Evolutionary conservation across 768 basidiomycete genomes (phyloP).

Genomic region (Rhodocollybia butyracea): DNA sequence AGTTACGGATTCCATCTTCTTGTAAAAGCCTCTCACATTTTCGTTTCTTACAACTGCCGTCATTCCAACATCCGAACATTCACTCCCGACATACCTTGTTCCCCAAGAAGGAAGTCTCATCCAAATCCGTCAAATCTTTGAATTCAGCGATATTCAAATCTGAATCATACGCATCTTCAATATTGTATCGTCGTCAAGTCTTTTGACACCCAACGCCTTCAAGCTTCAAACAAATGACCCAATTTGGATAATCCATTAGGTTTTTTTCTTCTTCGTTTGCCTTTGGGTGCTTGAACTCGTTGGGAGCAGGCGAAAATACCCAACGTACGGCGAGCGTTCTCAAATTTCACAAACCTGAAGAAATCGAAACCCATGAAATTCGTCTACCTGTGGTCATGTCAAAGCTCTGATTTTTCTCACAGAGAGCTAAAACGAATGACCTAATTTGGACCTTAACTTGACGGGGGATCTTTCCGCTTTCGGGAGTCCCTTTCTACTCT

Average conservation of each 20-base stretch:
- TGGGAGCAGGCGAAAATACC: too few species aligned
- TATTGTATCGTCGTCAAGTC: not conserved
- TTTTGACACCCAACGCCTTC: not conserved
- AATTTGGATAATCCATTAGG: too few species aligned
- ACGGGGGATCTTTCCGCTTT: not conserved
- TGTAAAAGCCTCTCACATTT: too few species aligned
- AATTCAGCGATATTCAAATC: not conserved
- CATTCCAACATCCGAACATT: too few species aligned
- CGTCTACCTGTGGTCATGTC: not conserved
- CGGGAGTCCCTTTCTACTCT: slow-evolving; percentile 4
- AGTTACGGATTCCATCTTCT: too few species aligned
- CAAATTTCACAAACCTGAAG: too few species aligned
- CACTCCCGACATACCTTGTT: too few species aligned
- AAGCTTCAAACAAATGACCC: not conserved
- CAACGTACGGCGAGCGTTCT: too few species aligned
- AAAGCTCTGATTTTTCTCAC: not conserved
- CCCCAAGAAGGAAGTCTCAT: not conserved
- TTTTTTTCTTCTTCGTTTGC: not conserved
- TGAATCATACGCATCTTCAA: not conserved
- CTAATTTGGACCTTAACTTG: not conserved
- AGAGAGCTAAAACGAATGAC: not conserved
- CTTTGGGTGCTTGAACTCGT: not conserved
- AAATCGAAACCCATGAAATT: not conserved
- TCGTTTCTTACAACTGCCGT: too few species aligned
- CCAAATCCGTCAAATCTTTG: not conserved